Base-by-base conservation (phyloP, 2,329 filamentous ascomycete species). In the Fusarium virguliforme region DNA sequence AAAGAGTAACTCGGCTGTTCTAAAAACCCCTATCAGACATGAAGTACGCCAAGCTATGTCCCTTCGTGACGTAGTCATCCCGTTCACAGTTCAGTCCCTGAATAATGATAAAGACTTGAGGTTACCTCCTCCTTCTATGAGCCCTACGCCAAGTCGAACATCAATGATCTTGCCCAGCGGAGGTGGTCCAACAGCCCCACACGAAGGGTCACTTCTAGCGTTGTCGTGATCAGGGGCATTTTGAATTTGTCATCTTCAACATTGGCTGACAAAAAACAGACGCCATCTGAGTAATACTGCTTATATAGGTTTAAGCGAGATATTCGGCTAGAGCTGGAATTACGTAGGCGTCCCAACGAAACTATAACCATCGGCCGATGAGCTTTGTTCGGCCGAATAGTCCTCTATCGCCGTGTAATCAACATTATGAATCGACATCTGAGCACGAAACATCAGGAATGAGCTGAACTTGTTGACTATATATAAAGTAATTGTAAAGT, bases 341-440 rank as follows among this genome's bases (percentile, higher is more conserved):
- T 51, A 34, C 30, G 30, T 34, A 34, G 30, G 26, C 43, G 18
- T 18, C 48, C 28, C n/a, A 34, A 51, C 30, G 48, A 34, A 51
- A 50, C 5, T 12, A 5, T 15, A 32, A 13, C 5, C 28, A 51
- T 34, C n/a, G 3, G 46, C 9, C 2, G 4, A 34, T 10, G 9
- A 51, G 4, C 28, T 13, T 50, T 34, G 28, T 51, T 51, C 48
- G 48, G 48, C 30, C 48, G 48, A 51, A 51, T 34, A 8, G 8
- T 34, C n/a, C 7, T 46, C 41, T 51, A 51, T 51, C 48, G 4
- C 48, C 30, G 48, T 22, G 10, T 51, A 22, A 22, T 51, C 12
- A 13, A 15, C n/a, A 51, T 22, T 34, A 10, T 22, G 10, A 15
- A 34, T 51, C 6, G 7, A 2, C 3, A 30, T 34, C 6, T 8